Evolutionary conservation across 805 yeast genomes (phyloP).

Genomic region (Cyberlindnera americana): DNA sequence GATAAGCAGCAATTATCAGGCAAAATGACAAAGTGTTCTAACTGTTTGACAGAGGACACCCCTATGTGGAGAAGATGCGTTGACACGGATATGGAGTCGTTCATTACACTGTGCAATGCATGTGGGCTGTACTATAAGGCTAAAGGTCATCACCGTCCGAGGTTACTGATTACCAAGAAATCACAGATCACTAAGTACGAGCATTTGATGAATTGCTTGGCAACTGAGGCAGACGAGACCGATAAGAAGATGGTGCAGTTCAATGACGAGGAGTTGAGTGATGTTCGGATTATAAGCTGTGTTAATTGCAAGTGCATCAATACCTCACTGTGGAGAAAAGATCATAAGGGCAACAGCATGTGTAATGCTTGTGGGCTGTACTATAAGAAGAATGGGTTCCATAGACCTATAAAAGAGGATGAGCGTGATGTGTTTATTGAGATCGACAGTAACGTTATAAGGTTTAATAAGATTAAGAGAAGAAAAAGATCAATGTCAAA

Average conservation of each 20-base stretch:
- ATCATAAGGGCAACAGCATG: constrained; percentile 81
- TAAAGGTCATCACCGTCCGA: constrained; percentile 74
- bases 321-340: constrained; percentile 92
- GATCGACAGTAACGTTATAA: constrained; percentile 19
- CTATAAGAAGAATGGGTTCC: constrained; percentile 43
- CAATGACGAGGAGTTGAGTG: constrained; percentile 10
- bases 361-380: constrained; percentile 96
- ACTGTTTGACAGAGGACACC: constrained; percentile 78
- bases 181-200: constrained; percentile 16
- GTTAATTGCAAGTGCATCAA: constrained; percentile 85
- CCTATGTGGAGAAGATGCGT: constrained; percentile 79
- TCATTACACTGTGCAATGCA: constrained; percentile 74
- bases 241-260: constrained; percentile 7
- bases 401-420: constrained; percentile 13
- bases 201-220: constrained; percentile 11
- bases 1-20: no score
- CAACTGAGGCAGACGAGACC: constrained; percentile 3
- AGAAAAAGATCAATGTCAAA: constrained; percentile 12
- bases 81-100: constrained; percentile 65
- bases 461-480: constrained; percentile 23
- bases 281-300: constrained; percentile 39
- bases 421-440: constrained; percentile 19
- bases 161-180: constrained; percentile 44
- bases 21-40: constrained; percentile 29
- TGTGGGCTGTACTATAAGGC: constrained; percentile 75